Evolutionary conservation across 331 rosid species (phyloP).

Genomic region (Dryas integrifolia): DNA sequence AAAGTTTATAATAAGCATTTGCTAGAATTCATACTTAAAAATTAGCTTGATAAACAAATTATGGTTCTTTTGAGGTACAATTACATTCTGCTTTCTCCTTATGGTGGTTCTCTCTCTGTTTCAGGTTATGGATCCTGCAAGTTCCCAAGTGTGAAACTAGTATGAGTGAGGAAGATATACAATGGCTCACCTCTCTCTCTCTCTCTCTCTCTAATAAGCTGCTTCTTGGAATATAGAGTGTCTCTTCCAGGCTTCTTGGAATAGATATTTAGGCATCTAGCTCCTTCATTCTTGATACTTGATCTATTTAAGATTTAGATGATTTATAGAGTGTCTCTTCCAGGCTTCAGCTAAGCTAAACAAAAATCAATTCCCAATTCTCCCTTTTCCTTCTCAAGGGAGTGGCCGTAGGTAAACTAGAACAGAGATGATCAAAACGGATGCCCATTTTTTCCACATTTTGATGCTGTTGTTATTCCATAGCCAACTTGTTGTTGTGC

Average conservation of each 20-base stretch:
- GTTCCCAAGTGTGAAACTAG: conserved; percentile 55
- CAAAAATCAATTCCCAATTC: not conserved
- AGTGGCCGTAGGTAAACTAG: not conserved
- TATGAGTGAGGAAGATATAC: conserved; percentile 17
- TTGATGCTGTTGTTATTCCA: not conserved
- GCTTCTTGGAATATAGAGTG: not conserved
- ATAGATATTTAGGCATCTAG: not conserved
- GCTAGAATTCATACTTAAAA: too few species aligned
- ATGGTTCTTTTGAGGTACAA: not conserved
- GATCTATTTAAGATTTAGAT: too few species aligned
- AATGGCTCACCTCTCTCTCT: not conserved
- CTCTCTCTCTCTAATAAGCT: not conserved
- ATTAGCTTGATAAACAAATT: not conserved
- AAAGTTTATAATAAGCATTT: too few species aligned
- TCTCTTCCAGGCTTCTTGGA: not conserved
- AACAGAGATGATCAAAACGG: not conserved
- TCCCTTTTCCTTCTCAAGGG: not conserved
- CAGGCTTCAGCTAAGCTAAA: not conserved
- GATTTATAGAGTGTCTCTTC: not conserved
- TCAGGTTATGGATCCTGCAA: conserved; percentile 75
- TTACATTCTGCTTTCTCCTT: not conserved
- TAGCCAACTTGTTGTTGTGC: not conserved
- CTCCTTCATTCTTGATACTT: not conserved
- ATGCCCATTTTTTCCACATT: not conserved
- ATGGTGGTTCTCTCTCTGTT: not conserved